These are phyloP conservation scores for Globisporangium okanoganense DNA, from an alignment of 352 stramenopile species.

Conservation along the genomic window DNA sequence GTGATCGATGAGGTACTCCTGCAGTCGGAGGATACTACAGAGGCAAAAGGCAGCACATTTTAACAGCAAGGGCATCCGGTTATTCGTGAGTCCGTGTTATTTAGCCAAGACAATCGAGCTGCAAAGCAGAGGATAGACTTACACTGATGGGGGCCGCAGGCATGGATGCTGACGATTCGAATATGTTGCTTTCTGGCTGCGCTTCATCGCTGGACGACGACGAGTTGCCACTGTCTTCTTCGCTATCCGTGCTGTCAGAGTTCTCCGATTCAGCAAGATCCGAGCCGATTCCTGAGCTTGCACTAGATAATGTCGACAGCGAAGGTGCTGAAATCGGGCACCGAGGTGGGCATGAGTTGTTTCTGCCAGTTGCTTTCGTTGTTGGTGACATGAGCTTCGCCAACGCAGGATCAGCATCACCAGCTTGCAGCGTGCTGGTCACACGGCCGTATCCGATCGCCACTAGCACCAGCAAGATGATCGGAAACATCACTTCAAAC, in stretches of 20 bases:
- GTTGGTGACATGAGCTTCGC: slow-evolving; percentile 59
- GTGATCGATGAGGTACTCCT: slow-evolving; percentile 27
- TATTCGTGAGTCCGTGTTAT: neutral
- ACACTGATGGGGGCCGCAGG: slow-evolving; percentile 22
- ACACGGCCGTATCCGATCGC: slow-evolving; percentile 77
- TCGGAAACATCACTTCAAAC: slow-evolving; percentile 66
- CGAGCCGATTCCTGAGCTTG: slow-evolving; percentile 41
- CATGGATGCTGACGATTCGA: slow-evolving; percentile 19
- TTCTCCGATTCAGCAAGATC: slow-evolving; percentile 74
- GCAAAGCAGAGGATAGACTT: slow-evolving; percentile 3
- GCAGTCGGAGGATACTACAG: slow-evolving; percentile 17
- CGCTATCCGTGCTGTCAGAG: slow-evolving; percentile 72
- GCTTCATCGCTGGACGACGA: slow-evolving; percentile 71
- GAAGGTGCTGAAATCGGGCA: slow-evolving; percentile 17
- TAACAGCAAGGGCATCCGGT: neutral
- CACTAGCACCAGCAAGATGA: slow-evolving; percentile 55
- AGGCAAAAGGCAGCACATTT: slow-evolving; percentile 5
- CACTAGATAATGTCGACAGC: slow-evolving; percentile 14
- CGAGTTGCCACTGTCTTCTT: slow-evolving; percentile 71
- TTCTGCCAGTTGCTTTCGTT: slow-evolving; percentile 22
- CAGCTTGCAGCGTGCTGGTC: slow-evolving; percentile 59
- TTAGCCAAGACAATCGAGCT: neutral
- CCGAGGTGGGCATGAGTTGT: slow-evolving; percentile 8
- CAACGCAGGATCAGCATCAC: slow-evolving; percentile 40
- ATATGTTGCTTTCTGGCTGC: slow-evolving; percentile 38